Base-by-base conservation (phyloP, 495 filamentous ascomycete genomes). In the Pyrenopolyporus hunteri region DNA sequence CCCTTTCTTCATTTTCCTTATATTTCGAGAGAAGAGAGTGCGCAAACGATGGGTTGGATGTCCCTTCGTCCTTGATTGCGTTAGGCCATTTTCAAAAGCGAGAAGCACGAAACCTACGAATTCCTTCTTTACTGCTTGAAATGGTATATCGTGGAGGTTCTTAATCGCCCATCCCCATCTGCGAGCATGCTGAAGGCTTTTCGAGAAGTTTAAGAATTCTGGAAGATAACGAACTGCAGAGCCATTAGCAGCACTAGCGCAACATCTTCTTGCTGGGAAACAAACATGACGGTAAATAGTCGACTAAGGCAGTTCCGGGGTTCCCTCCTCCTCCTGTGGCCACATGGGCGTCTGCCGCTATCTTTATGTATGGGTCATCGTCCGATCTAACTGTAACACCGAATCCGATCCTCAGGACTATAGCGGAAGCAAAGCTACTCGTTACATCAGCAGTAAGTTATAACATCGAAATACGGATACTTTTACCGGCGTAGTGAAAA, bases 381-480 rank as follows among this genome's bases (percentile, higher is more conserved):
- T 80, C 66, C 16, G 65, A 67, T 31, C 66, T 51, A 9, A 83
- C 65, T 3, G 68, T 66, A 16, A 80, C 76, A 0, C 80, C 79
- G 60, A 79, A 80, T 2, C 74, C 76, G 37, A 80, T 76, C 0
- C 74, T 63, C 42, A 81, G 59, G 4, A 80, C 77, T 45, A 73
- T 74, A 47, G 64, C 64, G 17, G 64, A 68, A 19, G 69, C 65
- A 48, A 73, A 73, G 10, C 69, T 62, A 35, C 6, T n/a, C 7
- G 36, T 10, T 14, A 11, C 14, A 29, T 61, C 11, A 62, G 52
- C 9, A 6, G 4, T 17, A 5, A 16, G 19, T 11, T 9, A 8
- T 7, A 8, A 37, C 20, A 17, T 8, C 13, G 43, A 13, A 25
- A 54, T 2, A 39, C 25, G 6, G 9, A 10, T 4, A 26, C 17